These are phyloP conservation scores for Aaosphaeria arxii DNA, from an alignment of 2,329 filamentous ascomycete species.

Conservation along the genomic window DNA sequence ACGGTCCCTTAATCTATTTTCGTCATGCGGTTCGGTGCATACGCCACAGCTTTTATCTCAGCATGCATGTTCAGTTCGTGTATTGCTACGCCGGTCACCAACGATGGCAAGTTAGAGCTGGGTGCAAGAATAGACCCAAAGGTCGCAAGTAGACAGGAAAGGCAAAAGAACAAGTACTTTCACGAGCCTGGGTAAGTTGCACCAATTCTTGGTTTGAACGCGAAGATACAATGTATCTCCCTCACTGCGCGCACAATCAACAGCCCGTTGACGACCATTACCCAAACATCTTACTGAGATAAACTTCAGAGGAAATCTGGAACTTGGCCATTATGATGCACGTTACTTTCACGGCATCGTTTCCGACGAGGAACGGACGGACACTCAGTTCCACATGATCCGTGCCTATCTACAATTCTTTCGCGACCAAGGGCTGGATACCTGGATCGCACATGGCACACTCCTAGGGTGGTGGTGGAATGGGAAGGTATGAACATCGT, in stretches of 20 bases:
- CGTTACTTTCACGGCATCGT: slow-evolving; percentile 67
- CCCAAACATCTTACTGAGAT: neutral
- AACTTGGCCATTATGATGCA: slow-evolving; percentile 69
- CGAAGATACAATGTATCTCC: no score
- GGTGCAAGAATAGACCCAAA: slow-evolving; percentile 2
- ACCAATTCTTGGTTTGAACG: neutral
- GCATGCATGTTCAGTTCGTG: slow-evolving; percentile 15
- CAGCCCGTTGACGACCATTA: no score
- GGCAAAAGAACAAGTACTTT: slow-evolving; percentile 34
- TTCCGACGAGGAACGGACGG: slow-evolving; percentile 63
- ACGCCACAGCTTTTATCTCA: slow-evolving; percentile 14
- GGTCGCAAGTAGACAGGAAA: slow-evolving; percentile 3
- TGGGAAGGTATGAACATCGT: slow-evolving; percentile 46
- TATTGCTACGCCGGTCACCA: slow-evolving; percentile 17
- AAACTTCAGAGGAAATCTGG: slow-evolving; percentile 41
- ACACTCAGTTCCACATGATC: slow-evolving; percentile 66
- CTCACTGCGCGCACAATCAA: no score
- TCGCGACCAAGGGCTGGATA: slow-evolving; percentile 64
- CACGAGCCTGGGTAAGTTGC: slow-evolving; percentile 36
- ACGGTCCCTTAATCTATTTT: no score
- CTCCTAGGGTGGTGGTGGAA: slow-evolving; percentile 91
- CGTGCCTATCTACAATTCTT: slow-evolving; percentile 71
- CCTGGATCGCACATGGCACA: slow-evolving; percentile 84
- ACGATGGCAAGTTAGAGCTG: neutral
- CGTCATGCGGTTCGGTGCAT: slow-evolving; percentile 26